Conservation (phyloP, 306 rosid species). For the Lithocarpus polystachyus region DNA sequence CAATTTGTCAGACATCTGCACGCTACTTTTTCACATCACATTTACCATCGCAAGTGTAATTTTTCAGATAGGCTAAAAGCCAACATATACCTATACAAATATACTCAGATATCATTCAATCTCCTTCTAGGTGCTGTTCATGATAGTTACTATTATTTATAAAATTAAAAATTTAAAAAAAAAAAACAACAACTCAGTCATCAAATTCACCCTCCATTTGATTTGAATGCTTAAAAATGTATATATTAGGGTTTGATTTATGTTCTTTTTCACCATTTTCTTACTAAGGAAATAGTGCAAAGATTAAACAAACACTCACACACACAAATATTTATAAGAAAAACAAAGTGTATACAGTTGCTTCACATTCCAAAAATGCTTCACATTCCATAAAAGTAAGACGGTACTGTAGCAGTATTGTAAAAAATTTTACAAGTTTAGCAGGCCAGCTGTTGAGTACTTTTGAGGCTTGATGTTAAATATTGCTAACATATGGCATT, state of each 20-base stretch:
- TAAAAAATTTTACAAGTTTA: too few relatives aligned
- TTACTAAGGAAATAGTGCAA: too few relatives aligned
- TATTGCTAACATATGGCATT: too few relatives aligned
- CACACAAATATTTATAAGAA: neutral
- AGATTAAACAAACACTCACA: neutral
- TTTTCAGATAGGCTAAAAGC: neutral
- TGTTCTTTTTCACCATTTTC: neutral
- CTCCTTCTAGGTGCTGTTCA: neutral
- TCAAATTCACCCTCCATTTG: neutral
- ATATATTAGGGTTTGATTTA: neutral
- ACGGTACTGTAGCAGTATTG: too few relatives aligned
- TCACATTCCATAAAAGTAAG: too few relatives aligned
- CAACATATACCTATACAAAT: neutral
- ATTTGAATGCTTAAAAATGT: neutral
- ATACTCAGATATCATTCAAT: neutral
- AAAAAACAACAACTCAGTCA: neutral
- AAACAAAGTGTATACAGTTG: neutral
- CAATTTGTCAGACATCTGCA: neutral
- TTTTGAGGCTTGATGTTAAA: too few relatives aligned
- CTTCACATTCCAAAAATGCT: neutral
- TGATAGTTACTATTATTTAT: neutral
- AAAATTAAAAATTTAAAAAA: too few relatives aligned
- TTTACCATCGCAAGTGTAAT: neutral
- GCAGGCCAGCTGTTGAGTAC: too few relatives aligned
- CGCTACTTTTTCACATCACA: neutral